These are phyloP conservation scores for Sordariomycetes sp. DNA, from an alignment of 2,329 filamentous ascomycete species.

Conservation along the genomic window DNA sequence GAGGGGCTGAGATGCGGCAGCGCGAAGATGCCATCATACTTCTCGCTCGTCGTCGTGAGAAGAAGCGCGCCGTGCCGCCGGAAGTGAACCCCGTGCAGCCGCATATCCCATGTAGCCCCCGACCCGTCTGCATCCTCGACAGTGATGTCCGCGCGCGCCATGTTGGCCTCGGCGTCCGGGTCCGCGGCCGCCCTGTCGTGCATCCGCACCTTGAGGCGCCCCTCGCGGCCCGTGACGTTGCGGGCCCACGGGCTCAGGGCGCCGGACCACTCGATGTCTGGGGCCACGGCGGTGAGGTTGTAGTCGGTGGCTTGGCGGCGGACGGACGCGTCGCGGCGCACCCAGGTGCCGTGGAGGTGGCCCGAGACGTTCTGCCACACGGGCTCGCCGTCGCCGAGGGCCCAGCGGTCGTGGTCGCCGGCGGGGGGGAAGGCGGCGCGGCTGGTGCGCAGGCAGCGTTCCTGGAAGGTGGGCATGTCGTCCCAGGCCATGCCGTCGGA, in stretches of 20 bases:
- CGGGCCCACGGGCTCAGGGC: slow-evolving; percentile 51
- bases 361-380: slow-evolving; percentile 74
- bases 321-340: slow-evolving; percentile 38
- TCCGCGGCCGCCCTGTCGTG: slow-evolving; percentile 22
- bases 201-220: slow-evolving; percentile 39
- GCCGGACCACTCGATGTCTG: slow-evolving; percentile 51
- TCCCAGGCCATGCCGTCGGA: slow-evolving; percentile 71
- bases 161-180: slow-evolving; percentile 29
- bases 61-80: slow-evolving; percentile 66
- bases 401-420: slow-evolving; percentile 24
- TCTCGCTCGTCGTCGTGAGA: slow-evolving; percentile 82
- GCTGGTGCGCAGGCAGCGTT: slow-evolving; percentile 49
- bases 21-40: slow-evolving; percentile 83
- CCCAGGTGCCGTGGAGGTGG: slow-evolving; percentile 64
- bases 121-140: slow-evolving; percentile 55
- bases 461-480: slow-evolving; percentile 51
- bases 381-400: slow-evolving; percentile 21
- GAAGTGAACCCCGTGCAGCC: slow-evolving; percentile 76
- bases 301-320: slow-evolving; percentile 31
- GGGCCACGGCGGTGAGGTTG: slow-evolving; percentile 53
- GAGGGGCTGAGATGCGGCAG: slow-evolving; percentile 68
- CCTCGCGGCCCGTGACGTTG: slow-evolving; percentile 65
- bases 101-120: slow-evolving; percentile 67
- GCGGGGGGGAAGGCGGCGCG: slow-evolving; percentile 32
- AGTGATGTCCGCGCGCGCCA: slow-evolving; percentile 52